These are phyloP conservation scores for Paraglomus occultum DNA, from an alignment of 192 early-diverging fungal genomes.

Conservation along the genomic window DNA sequence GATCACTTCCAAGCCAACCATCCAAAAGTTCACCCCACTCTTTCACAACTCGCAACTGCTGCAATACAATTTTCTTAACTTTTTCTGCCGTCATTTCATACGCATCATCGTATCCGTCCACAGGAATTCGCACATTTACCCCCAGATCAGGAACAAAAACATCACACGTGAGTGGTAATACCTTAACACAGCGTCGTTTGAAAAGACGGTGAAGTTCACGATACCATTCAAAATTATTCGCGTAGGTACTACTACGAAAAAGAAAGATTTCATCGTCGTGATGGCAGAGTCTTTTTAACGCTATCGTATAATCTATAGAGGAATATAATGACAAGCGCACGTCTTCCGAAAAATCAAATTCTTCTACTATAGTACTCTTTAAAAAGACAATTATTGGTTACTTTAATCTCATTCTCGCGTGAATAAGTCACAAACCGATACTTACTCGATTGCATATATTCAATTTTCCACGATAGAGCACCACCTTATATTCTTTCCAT, in stretches of 20 bases:
- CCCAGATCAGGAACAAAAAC: slow-evolving; percentile 40
- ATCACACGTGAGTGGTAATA: slow-evolving; percentile 35
- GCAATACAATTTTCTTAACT: slow-evolving; percentile 26
- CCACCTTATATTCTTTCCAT: slow-evolving; percentile 28
- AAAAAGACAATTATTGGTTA: neutral
- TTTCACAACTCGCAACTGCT: slow-evolving; percentile 31
- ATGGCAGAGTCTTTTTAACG: slow-evolving; percentile 27
- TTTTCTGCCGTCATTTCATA: slow-evolving; percentile 29
- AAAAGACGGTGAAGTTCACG: slow-evolving; percentile 34
- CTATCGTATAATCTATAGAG: slow-evolving; percentile 38
- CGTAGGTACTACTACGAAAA: slow-evolving; percentile 32
- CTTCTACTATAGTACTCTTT: slow-evolving; percentile 34
- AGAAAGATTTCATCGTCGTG: slow-evolving; percentile 32
- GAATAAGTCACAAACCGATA: neutral
- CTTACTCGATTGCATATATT: slow-evolving; percentile 8
- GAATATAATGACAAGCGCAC: slow-evolving; percentile 33
- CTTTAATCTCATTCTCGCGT: neutral
- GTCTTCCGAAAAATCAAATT: slow-evolving; percentile 26
- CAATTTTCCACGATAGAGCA: neutral
- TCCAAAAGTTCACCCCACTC: slow-evolving; percentile 42
- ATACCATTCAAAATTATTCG: slow-evolving; percentile 38
- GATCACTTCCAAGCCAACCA: slow-evolving; percentile 33
- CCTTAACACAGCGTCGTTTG: slow-evolving; percentile 12
- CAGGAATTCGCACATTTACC: slow-evolving; percentile 40
- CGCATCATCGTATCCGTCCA: slow-evolving; percentile 27